Conservation (phyloP, 331 rosid genomes). For the Quercus lobata region DNA sequence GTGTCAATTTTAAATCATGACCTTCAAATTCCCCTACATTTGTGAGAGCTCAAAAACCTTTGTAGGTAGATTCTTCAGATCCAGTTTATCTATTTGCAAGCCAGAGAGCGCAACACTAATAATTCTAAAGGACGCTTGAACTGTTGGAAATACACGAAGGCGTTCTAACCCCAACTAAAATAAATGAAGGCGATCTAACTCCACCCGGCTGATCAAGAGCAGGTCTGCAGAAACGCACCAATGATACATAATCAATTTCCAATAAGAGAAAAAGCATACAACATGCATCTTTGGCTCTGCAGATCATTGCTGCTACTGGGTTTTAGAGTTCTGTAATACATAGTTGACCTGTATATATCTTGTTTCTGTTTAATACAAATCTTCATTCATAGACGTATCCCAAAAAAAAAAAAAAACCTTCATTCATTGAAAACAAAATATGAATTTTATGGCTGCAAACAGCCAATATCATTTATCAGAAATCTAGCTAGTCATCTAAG, state of each 20-base stretch:
- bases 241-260: conserved; percentile 1
- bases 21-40: conserved; percentile 83
- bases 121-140: conserved; percentile 73
- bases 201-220: conserved; percentile 77
- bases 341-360: too few relatives aligned
- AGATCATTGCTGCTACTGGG: too few relatives aligned
- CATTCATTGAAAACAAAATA: too few relatives aligned
- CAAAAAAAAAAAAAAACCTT: too few relatives aligned
- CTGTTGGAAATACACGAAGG: conserved; percentile 75
- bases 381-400: too few relatives aligned
- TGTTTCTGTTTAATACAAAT: too few relatives aligned
- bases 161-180: conserved; percentile 77
- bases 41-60: conserved; percentile 88
- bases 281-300: not conserved
- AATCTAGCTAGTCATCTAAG: not conserved
- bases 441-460: not conserved
- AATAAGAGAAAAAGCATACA: not conserved
- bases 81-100: conserved; percentile 80
- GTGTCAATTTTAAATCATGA: conserved; percentile 28
- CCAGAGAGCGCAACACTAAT: conserved; percentile 88
- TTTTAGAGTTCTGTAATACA: too few relatives aligned
- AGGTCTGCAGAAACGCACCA: conserved; percentile 49
- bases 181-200: conserved; percentile 72
- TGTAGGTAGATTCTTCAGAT: conserved; percentile 61
- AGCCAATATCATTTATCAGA: not conserved